Evolutionary conservation across 441 rosid species (phyloP).

Genomic region (Brassica balearica): DNA sequence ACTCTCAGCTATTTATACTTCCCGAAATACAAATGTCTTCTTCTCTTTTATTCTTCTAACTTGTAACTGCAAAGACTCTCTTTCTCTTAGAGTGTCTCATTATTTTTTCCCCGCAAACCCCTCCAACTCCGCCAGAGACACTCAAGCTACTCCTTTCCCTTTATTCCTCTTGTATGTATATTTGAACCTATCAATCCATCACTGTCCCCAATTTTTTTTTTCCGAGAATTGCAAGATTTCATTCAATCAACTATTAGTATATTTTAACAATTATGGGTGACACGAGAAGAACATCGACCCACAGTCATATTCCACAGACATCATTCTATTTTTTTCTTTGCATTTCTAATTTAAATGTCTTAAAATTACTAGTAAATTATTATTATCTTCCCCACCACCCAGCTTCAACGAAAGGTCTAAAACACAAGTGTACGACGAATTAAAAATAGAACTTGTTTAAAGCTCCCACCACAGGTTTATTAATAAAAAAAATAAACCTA

Average conservation of each 20-base stretch:
- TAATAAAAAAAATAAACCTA: neutral
- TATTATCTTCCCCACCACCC: neutral
- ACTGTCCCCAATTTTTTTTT: neutral
- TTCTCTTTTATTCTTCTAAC: too few species aligned
- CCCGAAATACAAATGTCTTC: too few species aligned
- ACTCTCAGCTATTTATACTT: too few species aligned
- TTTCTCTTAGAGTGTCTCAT: too few species aligned
- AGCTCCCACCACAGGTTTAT: constrained; percentile 22
- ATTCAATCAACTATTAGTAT: neutral
- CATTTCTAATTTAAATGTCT: neutral
- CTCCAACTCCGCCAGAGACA: too few species aligned
- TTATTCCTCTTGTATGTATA: too few species aligned
- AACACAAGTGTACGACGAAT: neutral
- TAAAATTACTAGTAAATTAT: neutral
- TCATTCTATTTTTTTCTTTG: neutral
- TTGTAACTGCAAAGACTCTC: too few species aligned
- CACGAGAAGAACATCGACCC: neutral
- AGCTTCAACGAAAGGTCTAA: constrained; percentile 9
- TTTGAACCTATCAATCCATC: neutral
- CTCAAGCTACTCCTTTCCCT: too few species aligned
- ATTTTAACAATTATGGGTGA: neutral
- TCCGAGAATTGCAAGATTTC: neutral
- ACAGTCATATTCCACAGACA: neutral
- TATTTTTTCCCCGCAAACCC: too few species aligned
- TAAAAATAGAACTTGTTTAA: neutral